Evolutionary conservation across 495 filamentous ascomycete species (phyloP).

Genomic region (Aspergillus kassunensis): DNA sequence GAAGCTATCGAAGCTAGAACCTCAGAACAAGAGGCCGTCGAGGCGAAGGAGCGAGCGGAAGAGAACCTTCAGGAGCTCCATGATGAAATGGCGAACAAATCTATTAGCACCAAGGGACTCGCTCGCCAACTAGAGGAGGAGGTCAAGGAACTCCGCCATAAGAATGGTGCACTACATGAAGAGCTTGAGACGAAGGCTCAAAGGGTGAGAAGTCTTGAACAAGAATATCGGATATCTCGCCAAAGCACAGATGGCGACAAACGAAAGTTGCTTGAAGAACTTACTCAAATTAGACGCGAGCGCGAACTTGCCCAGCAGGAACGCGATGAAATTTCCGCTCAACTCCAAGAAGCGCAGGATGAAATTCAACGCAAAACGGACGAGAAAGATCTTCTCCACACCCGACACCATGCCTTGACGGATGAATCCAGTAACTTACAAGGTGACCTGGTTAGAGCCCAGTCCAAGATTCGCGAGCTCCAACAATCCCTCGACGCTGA

Average conservation of each 20-base stretch:
- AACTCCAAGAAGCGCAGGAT: slow-evolving; percentile 49
- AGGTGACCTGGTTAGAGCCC: slow-evolving; percentile 55
- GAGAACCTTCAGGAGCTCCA: slow-evolving; percentile 57
- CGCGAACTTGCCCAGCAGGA: slow-evolving; percentile 34
- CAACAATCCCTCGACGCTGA: slow-evolving; percentile 56
- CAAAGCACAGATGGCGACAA: slow-evolving; percentile 41
- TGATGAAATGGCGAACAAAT: slow-evolving; percentile 76
- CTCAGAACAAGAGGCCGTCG: slow-evolving; percentile 58
- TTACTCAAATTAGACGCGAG: slow-evolving; percentile 36
- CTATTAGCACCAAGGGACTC: slow-evolving; percentile 69
- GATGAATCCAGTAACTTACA: slow-evolving; percentile 65
- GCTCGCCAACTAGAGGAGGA: slow-evolving; percentile 71
- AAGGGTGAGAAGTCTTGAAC: slow-evolving; percentile 34
- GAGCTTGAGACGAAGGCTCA: slow-evolving; percentile 48
- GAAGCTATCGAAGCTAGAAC: slow-evolving; percentile 56
- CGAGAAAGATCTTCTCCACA: slow-evolving; percentile 68
- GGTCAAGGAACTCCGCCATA: slow-evolving; percentile 54
- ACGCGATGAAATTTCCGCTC: slow-evolving; percentile 36
- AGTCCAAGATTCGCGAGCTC: slow-evolving; percentile 53
- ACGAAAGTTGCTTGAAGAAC: slow-evolving; percentile 38
- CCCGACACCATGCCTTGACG: slow-evolving; percentile 64
- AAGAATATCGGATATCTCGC: slow-evolving; percentile 40
- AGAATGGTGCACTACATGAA: slow-evolving; percentile 48
- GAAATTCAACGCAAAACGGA: slow-evolving; percentile 56
- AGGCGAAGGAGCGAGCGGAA: slow-evolving; percentile 51